Evolutionary conservation across 345 rosid genomes (phyloP).

Genomic region (Citrus sp.): DNA sequence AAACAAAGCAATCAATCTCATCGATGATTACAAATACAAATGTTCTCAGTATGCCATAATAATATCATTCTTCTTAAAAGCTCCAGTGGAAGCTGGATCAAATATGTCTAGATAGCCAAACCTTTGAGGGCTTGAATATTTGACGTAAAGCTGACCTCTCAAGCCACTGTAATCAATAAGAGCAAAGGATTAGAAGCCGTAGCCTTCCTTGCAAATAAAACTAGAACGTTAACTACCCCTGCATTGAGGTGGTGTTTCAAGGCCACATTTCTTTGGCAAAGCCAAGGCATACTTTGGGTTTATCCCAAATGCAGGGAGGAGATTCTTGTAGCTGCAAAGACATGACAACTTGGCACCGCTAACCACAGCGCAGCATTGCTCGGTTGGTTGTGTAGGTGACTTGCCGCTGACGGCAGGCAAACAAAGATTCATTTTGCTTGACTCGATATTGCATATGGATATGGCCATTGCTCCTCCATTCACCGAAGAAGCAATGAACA

Average conservation of each 20-base stretch:
- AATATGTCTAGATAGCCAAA: neutral
- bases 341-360: conserved; percentile 36
- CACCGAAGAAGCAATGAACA: conserved; percentile 22
- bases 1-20: neutral
- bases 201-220: neutral
- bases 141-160: neutral
- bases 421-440: conserved; percentile 33
- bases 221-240: conserved; percentile 10
- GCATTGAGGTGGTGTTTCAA: conserved; percentile 38
- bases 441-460: conserved; percentile 37
- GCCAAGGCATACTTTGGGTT: conserved; percentile 41
- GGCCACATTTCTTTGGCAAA: conserved; percentile 43
- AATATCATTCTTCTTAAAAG: neutral
- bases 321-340: conserved; percentile 42
- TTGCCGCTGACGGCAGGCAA: conserved; percentile 46
- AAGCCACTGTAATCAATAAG: neutral
- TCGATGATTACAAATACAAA: neutral
- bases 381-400: conserved; percentile 40
- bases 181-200: neutral
- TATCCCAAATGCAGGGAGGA: conserved; percentile 43
- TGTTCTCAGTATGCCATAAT: too few relatives aligned
- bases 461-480: conserved; percentile 16
- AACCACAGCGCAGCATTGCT: conserved; percentile 40
- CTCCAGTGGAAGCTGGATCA: neutral
- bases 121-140: neutral